Percentiles rank a stretch among this genome's conserved stretches.
These are phyloP conservation scores for Epicoccum sorghinum DNA, from an alignment of 2,329 filamentous ascomycete species.

Conservation along the genomic window DNA sequence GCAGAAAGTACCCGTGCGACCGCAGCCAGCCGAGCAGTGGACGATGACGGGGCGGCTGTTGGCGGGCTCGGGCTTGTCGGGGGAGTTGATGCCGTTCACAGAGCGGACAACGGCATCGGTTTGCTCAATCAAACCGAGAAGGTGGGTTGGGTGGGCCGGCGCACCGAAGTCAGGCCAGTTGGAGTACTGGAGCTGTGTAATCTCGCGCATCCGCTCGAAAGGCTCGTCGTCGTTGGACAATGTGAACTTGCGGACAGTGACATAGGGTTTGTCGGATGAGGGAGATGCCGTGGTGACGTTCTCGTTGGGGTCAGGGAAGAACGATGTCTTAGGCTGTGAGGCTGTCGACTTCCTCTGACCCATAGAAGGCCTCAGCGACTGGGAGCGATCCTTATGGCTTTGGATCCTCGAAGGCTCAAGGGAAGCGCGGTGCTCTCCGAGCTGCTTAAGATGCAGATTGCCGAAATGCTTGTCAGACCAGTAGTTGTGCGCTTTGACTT, in stretches of 20 bases:
- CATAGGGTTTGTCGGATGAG: conserved; percentile 69
- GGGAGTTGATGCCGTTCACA: conserved; percentile 51
- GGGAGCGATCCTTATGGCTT: conserved; percentile 44
- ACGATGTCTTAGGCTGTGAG: conserved; percentile 24
- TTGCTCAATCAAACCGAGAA: conserved; percentile 88
- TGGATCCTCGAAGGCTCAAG: conserved; percentile 68
- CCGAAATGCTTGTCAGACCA: conserved; percentile 85
- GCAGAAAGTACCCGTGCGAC: conserved; percentile 94
- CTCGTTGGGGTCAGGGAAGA: conserved; percentile 22
- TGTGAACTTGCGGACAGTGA: conserved; percentile 85
- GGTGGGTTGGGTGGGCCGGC: conserved; percentile 83
- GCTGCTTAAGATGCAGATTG: conserved; percentile 71
- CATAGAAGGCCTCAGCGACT: conserved; percentile 35
- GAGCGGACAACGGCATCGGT: conserved; percentile 73
- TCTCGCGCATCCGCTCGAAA: conserved; percentile 85
- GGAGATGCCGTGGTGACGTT: conserved; percentile 32
- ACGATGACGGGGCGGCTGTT: conserved; percentile 77
- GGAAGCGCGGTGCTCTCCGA: conserved; percentile 83
- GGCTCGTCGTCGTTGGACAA: conserved; percentile 77
- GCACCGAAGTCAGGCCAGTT: conserved; percentile 98
- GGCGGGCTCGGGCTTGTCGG: conserved; percentile 62
- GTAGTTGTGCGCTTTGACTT: conserved; percentile 93
- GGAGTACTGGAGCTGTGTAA: conserved; percentile 92
- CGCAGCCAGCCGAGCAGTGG: conserved; percentile 95
- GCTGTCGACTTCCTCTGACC: conserved; percentile 46